These are phyloP conservation scores for Colletotrichum theobromicola DNA, from an alignment of 2,329 filamentous ascomycete species.

Conservation along the genomic window DNA sequence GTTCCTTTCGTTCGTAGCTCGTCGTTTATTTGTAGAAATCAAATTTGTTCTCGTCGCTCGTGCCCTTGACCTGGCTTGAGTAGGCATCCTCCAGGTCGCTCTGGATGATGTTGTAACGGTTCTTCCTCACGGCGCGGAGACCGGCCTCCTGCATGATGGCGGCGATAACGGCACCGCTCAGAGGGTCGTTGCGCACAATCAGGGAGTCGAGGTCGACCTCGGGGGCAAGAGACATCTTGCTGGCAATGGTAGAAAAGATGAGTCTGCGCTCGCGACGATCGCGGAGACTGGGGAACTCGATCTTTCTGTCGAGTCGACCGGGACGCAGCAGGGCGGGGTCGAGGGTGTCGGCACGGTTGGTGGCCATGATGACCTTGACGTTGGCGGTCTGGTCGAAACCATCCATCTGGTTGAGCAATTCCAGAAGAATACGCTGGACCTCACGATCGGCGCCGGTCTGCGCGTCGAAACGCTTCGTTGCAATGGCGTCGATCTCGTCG, in stretches of 20 bases:
- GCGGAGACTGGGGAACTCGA: constrained; percentile 94
- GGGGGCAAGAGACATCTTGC: constrained; percentile 95
- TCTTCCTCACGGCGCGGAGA: constrained; percentile 92
- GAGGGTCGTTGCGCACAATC: constrained; percentile 94
- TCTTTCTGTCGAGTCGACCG: constrained; percentile 95
- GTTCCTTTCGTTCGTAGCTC: not conserved
- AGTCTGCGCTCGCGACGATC: constrained; percentile 93
- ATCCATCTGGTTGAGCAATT: constrained; percentile 99
- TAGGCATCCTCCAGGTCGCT: constrained; percentile 96
- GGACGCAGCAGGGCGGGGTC: constrained; percentile 94
- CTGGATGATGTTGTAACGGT: constrained; percentile 99
- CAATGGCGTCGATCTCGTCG: constrained; percentile 98
- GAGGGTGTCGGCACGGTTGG: constrained; percentile 95
- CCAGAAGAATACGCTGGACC: constrained; percentile 96
- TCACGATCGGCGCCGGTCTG: constrained; percentile 98
- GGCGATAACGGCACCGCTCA: constrained; percentile 94
- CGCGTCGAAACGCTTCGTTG: constrained; percentile 98
- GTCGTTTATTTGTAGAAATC: constrained; percentile 83
- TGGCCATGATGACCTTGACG: constrained; percentile 99
- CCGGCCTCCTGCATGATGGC: constrained; percentile 99
- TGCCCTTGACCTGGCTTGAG: constrained; percentile 91
- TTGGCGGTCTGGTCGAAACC: constrained; percentile 99
- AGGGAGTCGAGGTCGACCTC: constrained; percentile 96
- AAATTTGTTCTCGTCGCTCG: constrained; percentile 73
- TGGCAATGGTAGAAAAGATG: constrained; percentile 96